A percentile compares a stretch with the other conserved stretches of the same genome.
Evolutionary conservation across 2,329 filamentous ascomycete species (phyloP).

Genomic region (Calonectria montana): DNA sequence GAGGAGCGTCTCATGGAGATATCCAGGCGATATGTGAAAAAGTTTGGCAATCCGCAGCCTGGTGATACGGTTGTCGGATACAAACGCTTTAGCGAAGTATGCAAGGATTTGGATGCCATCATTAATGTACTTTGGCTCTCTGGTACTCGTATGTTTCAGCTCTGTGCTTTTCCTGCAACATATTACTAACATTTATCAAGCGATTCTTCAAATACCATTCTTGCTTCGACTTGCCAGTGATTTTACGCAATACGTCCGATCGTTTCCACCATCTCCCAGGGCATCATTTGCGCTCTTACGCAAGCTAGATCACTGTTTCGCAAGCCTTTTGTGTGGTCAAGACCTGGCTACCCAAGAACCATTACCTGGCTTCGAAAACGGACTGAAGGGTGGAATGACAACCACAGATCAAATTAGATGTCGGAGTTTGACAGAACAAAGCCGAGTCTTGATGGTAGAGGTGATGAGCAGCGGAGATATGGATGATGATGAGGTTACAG

Average conservation of each 20-base stretch:
- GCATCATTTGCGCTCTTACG: slow-evolving; percentile 76
- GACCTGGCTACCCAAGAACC: slow-evolving; percentile 73
- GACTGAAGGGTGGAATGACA: slow-evolving; percentile 74
- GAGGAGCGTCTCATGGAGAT: slow-evolving; percentile 64
- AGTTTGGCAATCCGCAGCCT: slow-evolving; percentile 59
- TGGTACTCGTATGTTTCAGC: slow-evolving; percentile 76
- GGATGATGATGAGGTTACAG: slow-evolving; percentile 50
- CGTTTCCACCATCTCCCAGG: slow-evolving; percentile 72
- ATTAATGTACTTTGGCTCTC: slow-evolving; percentile 88
- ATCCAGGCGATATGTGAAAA: slow-evolving; percentile 71
- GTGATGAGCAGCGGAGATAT: slow-evolving; percentile 67
- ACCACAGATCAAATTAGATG: slow-evolving; percentile 88
- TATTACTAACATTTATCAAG: slow-evolving; percentile 24
- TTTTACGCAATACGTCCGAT: slow-evolving; percentile 76
- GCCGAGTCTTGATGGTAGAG: slow-evolving; percentile 76
- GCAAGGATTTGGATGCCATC: slow-evolving; percentile 77
- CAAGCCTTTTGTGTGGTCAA: slow-evolving; percentile 75
- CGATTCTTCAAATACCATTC: slow-evolving; percentile 80
- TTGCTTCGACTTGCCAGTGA: slow-evolving; percentile 82
- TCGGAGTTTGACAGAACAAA: slow-evolving; percentile 82
- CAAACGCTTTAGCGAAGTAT: slow-evolving; percentile 75
- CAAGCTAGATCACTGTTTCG: slow-evolving; percentile 88
- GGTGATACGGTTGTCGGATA: slow-evolving; percentile 64
- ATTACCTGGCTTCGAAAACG: slow-evolving; percentile 77
- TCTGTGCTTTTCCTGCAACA: no score